Evolutionary conservation across 345 rosid genomes (phyloP), one percentile per base, ranked within the genome.

Genomic region (Gossypium herbaceum): DNA sequence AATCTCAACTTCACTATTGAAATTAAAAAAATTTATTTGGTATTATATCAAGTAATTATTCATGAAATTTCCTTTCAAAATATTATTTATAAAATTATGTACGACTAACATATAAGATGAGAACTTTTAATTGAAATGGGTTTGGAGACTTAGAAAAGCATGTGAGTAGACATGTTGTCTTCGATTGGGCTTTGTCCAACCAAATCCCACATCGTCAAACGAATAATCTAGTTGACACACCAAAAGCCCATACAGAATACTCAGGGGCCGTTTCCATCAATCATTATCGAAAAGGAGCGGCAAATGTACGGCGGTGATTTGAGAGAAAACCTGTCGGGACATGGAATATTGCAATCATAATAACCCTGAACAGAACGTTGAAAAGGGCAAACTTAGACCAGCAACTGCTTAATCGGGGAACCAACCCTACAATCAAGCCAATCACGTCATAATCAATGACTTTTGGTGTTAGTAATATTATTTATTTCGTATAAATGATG

Each of bases 381-480:
- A 34, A 58, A 22, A 11, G 19, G 15, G 29, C 3, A 22, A 8
- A 9, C 13, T 9, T 20, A 2, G 41, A 9, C 4, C 3, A 16
- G 58, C 43, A 68, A 15, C 17, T 51, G 41, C 27, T 27, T 69
- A 2, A 22, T 10, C 9, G 58, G 81, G 74, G 41, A 34, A 34
- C 61, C 81, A 44, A 43, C 12, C 17, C 55, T 22, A 20, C 5
- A 39, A 59, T 52, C 51, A 39, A 25, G 13, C 75, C 74, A 52
- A 59, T 73, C 70, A 60, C 51, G 64, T n/a, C 66, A 44, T 16
- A 12, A 67, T 67, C 55, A 68, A 65, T 47, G 73, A 58, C 81
- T 68, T 68, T 39, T 17, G 10, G n/a, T 44, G 27, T n/a, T 1
- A 4, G 39, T 34, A 5, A 34, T 34, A 50, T 2, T 10, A 11